Conservation (phyloP, 768 basidiomycete species). For the Lyophyllum shimeji region DNA sequence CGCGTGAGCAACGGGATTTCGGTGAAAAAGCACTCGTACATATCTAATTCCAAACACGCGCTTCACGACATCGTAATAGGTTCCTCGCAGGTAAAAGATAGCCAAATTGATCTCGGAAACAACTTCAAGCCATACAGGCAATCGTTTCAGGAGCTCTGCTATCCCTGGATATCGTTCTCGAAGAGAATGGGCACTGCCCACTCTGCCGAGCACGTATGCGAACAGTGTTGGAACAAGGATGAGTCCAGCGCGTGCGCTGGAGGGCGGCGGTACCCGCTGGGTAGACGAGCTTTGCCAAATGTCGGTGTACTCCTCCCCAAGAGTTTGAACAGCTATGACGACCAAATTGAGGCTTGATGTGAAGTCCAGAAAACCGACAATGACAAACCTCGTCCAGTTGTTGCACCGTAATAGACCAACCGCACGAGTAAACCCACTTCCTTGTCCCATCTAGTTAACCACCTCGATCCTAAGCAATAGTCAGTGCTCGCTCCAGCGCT, state of each 20-base stretch:
- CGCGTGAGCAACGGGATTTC: neutral
- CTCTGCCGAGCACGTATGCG: conserved; percentile 56
- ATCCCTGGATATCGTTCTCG: conserved; percentile 35
- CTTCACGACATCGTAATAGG: conserved; percentile 74
- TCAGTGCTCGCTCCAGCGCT: neutral
- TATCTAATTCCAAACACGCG: conserved; percentile 68
- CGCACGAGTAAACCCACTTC: conserved; percentile 73
- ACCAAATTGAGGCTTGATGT: neutral
- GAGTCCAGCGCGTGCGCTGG: conserved; percentile 45
- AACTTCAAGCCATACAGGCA: conserved; percentile 57
- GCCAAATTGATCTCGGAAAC: conserved; percentile 75
- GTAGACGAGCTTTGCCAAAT: conserved; percentile 60
- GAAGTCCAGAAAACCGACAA: neutral
- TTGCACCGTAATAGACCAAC: conserved; percentile 71
- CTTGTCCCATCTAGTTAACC: conserved; percentile 78
- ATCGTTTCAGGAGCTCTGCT: conserved; percentile 30
- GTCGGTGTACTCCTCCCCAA: conserved; percentile 91
- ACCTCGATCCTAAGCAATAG: conserved; percentile 64
- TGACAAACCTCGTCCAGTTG: conserved; percentile 66
- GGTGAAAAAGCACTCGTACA: conserved; percentile 35
- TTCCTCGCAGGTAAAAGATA: conserved; percentile 75
- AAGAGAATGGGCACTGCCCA: conserved; percentile 37
- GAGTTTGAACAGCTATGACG: conserved; percentile 66
- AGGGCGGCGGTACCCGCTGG: conserved; percentile 42
- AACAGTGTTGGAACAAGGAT: conserved; percentile 70